Evolutionary conservation across 345 rosid genomes (phyloP).

Genomic region (Boechera divaricarpa): DNA sequence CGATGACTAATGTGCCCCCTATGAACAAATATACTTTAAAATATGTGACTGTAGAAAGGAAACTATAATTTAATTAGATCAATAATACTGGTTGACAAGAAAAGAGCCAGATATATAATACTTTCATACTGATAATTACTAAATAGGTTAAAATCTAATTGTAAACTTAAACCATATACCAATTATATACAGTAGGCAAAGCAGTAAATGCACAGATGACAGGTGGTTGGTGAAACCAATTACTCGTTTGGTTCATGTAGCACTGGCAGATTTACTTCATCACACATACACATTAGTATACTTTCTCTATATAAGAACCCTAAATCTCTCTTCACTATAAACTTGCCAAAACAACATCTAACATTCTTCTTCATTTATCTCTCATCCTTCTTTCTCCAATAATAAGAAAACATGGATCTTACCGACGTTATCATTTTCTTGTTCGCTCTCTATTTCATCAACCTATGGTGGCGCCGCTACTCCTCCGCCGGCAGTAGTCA

Average conservation of each 20-base stretch:
- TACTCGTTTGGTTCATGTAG: slow-evolving; percentile 23
- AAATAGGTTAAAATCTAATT: background rate
- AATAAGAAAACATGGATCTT: slow-evolving; percentile 53
- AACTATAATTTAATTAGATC: background rate
- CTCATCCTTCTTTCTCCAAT: slow-evolving; percentile 1
- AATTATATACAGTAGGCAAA: slow-evolving; percentile 4
- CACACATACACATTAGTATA: slow-evolving; percentile 12
- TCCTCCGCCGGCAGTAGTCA: slow-evolving; percentile 27
- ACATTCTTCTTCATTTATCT: slow-evolving; percentile 18
- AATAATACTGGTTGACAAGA: too few species aligned
- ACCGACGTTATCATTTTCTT: slow-evolving; percentile 58
- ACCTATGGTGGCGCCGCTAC: slow-evolving; percentile 62
- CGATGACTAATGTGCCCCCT: slow-evolving; percentile 30
- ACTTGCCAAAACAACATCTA: slow-evolving; percentile 33
- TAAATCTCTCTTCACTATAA: background rate
- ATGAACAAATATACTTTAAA: slow-evolving; percentile 13
- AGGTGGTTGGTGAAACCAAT: slow-evolving; percentile 44
- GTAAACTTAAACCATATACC: slow-evolving; percentile 11
- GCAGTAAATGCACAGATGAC: slow-evolving; percentile 41
- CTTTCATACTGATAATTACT: background rate
- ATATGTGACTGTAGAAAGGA: slow-evolving; percentile 8
- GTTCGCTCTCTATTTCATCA: slow-evolving; percentile 51
- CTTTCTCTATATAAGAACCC: slow-evolving; percentile 41
- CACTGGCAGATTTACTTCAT: slow-evolving; percentile 17
- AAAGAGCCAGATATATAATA: background rate